Percentiles rank a stretch among this genome's conserved stretches.
Conservation (phyloP, 129 eudicot species). For the Ambrosia trifida region DNA sequence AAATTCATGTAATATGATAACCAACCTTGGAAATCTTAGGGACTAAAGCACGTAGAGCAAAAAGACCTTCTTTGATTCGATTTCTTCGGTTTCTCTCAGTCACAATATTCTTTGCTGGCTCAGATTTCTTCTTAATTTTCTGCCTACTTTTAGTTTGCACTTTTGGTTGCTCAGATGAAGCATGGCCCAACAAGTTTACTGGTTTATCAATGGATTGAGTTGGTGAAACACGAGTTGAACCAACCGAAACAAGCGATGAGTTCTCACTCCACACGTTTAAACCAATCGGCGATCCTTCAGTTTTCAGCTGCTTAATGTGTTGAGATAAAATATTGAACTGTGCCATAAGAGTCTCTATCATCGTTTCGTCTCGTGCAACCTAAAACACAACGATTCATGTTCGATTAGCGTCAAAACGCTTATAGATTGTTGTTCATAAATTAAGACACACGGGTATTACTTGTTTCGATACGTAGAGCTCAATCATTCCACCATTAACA, state of each 20-base stretch:
- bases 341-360: constrained; percentile 47
- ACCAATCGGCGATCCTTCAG: constrained; percentile 57
- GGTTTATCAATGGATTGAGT: constrained; percentile 42
- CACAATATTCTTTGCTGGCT: constrained; percentile 68
- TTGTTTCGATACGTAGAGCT: constrained; percentile 58
- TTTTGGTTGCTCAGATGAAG: constrained; percentile 13
- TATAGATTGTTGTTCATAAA: background rate
- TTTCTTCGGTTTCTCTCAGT: constrained; percentile 72
- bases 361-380: constrained; percentile 60
- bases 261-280: constrained; percentile 46
- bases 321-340: constrained; percentile 32
- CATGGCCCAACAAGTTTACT: constrained; percentile 1
- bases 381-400: constrained; percentile 24
- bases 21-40: constrained; percentile 88
- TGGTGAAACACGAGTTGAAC: constrained; percentile 40
- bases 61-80: constrained; percentile 67
- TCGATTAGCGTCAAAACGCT: background rate
- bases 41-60: constrained; percentile 71
- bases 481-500: constrained; percentile 64
- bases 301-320: constrained; percentile 25
- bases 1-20: background rate
- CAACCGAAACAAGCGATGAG: constrained; percentile 31
- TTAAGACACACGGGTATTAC: constrained; percentile 37
- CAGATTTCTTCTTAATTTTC: constrained; percentile 37
- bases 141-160: constrained; percentile 27